Base-by-base conservation (phyloP, 2,329 filamentous ascomycete genomes). In the Chaetomiaceae sp. region DNA sequence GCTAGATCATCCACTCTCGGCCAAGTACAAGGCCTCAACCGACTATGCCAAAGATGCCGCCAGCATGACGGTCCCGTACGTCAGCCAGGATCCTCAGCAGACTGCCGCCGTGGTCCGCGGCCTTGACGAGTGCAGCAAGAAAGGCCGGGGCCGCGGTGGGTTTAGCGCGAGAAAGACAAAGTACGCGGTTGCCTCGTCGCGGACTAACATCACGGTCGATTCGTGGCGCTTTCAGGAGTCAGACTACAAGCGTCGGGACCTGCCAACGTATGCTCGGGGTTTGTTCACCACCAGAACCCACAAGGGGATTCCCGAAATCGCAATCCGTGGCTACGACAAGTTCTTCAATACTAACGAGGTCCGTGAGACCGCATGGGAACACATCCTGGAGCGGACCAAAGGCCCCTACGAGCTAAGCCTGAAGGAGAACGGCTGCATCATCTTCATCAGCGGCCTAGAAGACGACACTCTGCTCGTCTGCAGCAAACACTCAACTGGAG, bases 371-470 rank as follows among this genome's bases (percentile, higher is more conserved):
- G 80, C 85, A 63, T 99, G 94, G 94, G 69, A 75, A 14, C 88
- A 86, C 64, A 89, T 99, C 55, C 76, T 86, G 65, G 71, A 72
- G 25, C 79, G 87, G 51, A 97, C 94, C 0, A 75, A 82, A 58
- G 90, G 90, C 0, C 94, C 94, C 0, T 99, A 97, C 64, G 94
- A 99, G 71, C 75, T 99, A 51, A 97, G 90, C 53, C 82, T 97
- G 48, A 99, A 99, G 73, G 94, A 99, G 71, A 99, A 99, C 65
- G 94, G 94, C n/a, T 99, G 94, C 70, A 99, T 99, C 70, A 96
- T 99, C 62, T 99, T 99, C 74, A 84, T 99, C 40, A 86, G 90
- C 14, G 94, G 91, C 13, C 76, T 99, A 20, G 89, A 95, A 64
- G 91, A 96, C 64, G 91, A 83, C 32, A 90, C 89, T 1, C 75